phyloP scores from a whole-genome alignment of 1,139 yeast genomes.

The Yamadazyma friedrichii region DNA sequence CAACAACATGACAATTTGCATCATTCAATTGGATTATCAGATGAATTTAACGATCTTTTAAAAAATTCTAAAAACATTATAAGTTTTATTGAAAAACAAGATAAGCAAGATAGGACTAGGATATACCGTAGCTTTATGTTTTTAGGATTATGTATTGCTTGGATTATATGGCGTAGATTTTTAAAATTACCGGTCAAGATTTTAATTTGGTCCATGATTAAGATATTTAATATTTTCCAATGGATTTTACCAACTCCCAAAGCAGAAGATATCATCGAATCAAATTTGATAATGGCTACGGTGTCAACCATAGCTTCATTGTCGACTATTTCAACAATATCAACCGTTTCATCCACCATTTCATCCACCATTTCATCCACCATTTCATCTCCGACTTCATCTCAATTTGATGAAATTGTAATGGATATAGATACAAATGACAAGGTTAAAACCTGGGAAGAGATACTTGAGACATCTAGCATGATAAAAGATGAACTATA shows the following conservation, averaged over 20 bases:
- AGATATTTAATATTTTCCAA: conserved; percentile 41
- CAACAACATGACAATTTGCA: conserved; percentile 56
- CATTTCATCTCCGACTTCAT: conserved; percentile 3
- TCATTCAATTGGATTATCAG: conserved; percentile 53
- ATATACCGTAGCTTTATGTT: conserved; percentile 61
- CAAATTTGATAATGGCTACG: conserved; percentile 1
- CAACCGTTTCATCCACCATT: background rate
- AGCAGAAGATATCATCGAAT: conserved; percentile 2
- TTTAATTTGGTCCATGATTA: conserved; percentile 57
- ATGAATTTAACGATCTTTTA: conserved; percentile 54
- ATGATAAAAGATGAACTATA: conserved; percentile 13
- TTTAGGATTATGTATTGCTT: conserved; percentile 51
- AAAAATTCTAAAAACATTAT: conserved; percentile 57
- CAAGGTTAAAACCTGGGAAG: conserved; percentile 13
- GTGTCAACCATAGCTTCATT: background rate
- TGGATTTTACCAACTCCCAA: conserved; percentile 19
- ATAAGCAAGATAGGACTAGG: conserved; percentile 56
- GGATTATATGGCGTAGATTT: conserved; percentile 67
- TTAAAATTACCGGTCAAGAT: conserved; percentile 55
- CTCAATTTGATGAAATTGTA: conserved; percentile 10
- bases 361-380: background rate
- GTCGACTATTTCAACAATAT: background rate
- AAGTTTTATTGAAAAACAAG: conserved; percentile 65
- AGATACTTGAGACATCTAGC: conserved; percentile 1
- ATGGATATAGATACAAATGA: conserved; percentile 11